A percentile compares a stretch with the other conserved stretches of the same genome.
These are phyloP conservation scores for Begonia masoniana DNA, from an alignment of 306 rosid genomes.

Conservation along the genomic window DNA sequence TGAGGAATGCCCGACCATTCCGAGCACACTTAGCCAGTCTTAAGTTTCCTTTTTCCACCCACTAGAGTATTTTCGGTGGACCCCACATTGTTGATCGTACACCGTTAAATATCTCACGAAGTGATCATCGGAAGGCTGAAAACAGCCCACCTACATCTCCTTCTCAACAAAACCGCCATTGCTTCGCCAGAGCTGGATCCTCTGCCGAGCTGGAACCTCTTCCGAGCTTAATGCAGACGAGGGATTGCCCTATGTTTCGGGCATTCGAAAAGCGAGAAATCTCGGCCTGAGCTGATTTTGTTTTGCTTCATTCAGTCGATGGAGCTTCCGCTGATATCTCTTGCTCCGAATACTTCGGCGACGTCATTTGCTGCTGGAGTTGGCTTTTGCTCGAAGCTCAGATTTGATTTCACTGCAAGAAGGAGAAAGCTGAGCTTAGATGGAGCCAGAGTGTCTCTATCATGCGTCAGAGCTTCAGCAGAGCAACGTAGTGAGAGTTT, in stretches of 20 bases:
- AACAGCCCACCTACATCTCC: neutral
- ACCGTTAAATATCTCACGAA: neutral
- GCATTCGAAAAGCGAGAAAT: slow-evolving; percentile 1
- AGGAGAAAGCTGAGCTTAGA: slow-evolving; percentile 16
- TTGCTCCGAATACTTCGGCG: slow-evolving; percentile 25
- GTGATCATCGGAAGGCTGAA: neutral
- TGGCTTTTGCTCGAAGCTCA: slow-evolving; percentile 25
- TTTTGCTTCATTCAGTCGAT: neutral
- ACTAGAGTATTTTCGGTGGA: neutral
- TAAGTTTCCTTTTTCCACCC: neutral
- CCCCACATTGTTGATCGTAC: neutral
- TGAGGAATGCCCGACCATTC: neutral
- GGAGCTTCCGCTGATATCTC: slow-evolving; percentile 26
- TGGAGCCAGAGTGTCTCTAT: slow-evolving; percentile 16
- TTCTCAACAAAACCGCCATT: neutral
- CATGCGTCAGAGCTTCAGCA: slow-evolving; percentile 43
- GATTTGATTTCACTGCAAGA: slow-evolving; percentile 22
- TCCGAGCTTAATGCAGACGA: slow-evolving; percentile 15
- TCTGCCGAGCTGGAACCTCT: neutral
- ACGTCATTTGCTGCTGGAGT: slow-evolving; percentile 27
- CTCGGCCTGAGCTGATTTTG: slow-evolving; percentile 4
- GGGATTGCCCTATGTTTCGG: slow-evolving; percentile 6
- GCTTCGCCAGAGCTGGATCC: neutral
- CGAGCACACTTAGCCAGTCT: neutral
- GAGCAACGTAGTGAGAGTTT: slow-evolving; percentile 47